Base-by-base conservation (phyloP, 2,329 filamentous ascomycete species). In the Claviceps monticola region DNA sequence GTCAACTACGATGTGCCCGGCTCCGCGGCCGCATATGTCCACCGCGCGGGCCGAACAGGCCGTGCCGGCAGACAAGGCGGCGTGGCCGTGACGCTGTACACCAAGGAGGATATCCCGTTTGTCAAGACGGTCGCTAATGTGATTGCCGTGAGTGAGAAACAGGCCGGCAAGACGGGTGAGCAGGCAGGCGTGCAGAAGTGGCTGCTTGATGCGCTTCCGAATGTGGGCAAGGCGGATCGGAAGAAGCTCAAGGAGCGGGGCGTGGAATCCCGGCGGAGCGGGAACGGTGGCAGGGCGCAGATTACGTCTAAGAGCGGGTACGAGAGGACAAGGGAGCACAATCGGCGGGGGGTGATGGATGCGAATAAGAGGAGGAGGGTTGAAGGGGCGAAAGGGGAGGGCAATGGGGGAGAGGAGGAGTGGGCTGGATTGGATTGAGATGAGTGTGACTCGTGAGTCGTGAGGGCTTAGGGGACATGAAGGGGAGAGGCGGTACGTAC, bases 1-100 rank as follows among this genome's bases (percentile, higher is more conserved):
- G 86, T 98, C 49, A 98, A 97, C 69, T 98, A 96, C 69, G 93
- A 98, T 66, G 88, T 96, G 8, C 93, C 93, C 0, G 88, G 84
- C n/a, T 90, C 86, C 0, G 85, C 86, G 5, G 91, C 90, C 0
- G 82, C 82, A 1, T 98, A 98, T 63, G 86, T 98, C 6, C 93
- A 98, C 68, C 86, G 93, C 11, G 89, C 93, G 0, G 93, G 93
- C 0, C 80, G 93, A 46, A 97, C 93, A 0, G 93, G 91, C 0
- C 79, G 93, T 21, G 93, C 90, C 0, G 93, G 93, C 0, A 79
- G 90, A 23, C 81, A 86, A 61, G 90, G 90, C 19, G 93, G 93
- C 47, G 79, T 95, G 3, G 90, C 89, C 0, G 84, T 98, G 1
- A 98, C 93, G 0, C 84, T 95, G 54, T 98, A 95, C 68, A 97